Base-by-base conservation (phyloP, 2,329 filamentous ascomycete genomes). In the Pseudodiploospora longispora region DNA sequence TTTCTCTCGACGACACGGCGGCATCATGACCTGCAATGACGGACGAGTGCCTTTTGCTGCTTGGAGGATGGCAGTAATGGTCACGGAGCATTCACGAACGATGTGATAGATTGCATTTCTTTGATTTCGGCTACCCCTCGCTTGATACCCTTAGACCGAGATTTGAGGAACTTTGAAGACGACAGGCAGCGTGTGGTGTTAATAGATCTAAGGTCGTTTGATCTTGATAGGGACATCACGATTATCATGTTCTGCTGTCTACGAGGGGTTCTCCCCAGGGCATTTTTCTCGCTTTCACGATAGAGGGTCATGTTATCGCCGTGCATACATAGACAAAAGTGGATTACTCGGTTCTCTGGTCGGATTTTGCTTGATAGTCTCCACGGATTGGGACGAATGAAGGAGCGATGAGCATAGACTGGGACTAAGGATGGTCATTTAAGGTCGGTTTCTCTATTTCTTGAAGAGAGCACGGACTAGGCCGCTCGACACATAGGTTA, bases 261-360 rank as follows among this genome's bases (percentile, higher is more conserved):
- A 59, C 55, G 52, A 55, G 54, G 60, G 59, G 57, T 59, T 59
- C 52, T 56, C 56, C 54, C 55, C 54, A 59, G 57, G 63, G 61
- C 56, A 63, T 63, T 62, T 65, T 66, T 61, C 59, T 59, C 59
- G 55, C 57, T 63, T 66, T 64, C 57, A 64, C 60, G 57, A 64
- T 64, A 68, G 63, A 67, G 60, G 63, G 63, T 68, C 64, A 64
- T 68, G 65, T 59, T 62, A 64, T 68, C 65, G 64, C 63, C 65
- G 64, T 65, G 59, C 61, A 63, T 53, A 63, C 68, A 75, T 80
- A 80, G 76, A 80, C 72, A 78, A 79, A 80, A 78, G 73, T 74
- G 74, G 75, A 76, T 77, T 48, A 76, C 74, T 78, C 75, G 68
- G 72, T 74, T 75, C 66, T 76, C 70, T 72, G 65, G 71, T 70